Percentiles rank a stretch among this genome's conserved stretches.
Evolutionary conservation across 2,329 filamentous ascomycete species (phyloP).

Genomic region (Aureobasidium pullulans): DNA sequence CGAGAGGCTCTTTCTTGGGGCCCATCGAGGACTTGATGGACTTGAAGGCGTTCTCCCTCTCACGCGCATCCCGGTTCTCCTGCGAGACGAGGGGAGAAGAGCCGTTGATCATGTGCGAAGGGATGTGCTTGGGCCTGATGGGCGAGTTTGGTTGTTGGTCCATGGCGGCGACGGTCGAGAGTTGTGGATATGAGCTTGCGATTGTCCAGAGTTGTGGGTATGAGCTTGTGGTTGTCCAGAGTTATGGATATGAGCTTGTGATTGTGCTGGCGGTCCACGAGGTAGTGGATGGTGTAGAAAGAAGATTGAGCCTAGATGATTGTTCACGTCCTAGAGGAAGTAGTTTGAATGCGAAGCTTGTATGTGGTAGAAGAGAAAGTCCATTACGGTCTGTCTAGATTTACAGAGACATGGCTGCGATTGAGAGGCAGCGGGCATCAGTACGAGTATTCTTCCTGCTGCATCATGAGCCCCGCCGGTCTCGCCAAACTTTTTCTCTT

Average conservation of each 20-base stretch:
- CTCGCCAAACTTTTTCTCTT: slow-evolving; percentile 12
- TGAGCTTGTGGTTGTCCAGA: slow-evolving; percentile 28
- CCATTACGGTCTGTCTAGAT: slow-evolving; percentile 20
- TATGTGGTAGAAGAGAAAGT: slow-evolving; percentile 30
- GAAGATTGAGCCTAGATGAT: background rate
- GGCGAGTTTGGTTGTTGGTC: slow-evolving; percentile 32
- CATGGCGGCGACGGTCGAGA: slow-evolving; percentile 29
- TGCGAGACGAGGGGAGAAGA: slow-evolving; percentile 42
- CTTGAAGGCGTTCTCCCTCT: slow-evolving; percentile 51
- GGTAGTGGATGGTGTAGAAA: background rate
- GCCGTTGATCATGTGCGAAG: slow-evolving; percentile 51
- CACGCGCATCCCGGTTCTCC: slow-evolving; percentile 41
- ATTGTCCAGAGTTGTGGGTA: slow-evolving; percentile 28
- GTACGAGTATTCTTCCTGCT: background rate
- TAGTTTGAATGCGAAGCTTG: slow-evolving; percentile 28
- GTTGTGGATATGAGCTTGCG: background rate
- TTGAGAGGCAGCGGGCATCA: background rate
- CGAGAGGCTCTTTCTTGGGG: slow-evolving; percentile 38
- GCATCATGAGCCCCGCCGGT: background rate
- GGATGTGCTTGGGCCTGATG: slow-evolving; percentile 39
- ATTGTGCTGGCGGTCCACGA: background rate
- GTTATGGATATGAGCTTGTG: background rate
- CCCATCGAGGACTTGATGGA: slow-evolving; percentile 53
- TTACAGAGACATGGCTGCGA: background rate
- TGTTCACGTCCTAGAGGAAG: slow-evolving; percentile 19